phyloP scores from a whole-genome alignment of 2,329 filamentous ascomycete genomes.

The Colletotrichum sp. region DNA sequence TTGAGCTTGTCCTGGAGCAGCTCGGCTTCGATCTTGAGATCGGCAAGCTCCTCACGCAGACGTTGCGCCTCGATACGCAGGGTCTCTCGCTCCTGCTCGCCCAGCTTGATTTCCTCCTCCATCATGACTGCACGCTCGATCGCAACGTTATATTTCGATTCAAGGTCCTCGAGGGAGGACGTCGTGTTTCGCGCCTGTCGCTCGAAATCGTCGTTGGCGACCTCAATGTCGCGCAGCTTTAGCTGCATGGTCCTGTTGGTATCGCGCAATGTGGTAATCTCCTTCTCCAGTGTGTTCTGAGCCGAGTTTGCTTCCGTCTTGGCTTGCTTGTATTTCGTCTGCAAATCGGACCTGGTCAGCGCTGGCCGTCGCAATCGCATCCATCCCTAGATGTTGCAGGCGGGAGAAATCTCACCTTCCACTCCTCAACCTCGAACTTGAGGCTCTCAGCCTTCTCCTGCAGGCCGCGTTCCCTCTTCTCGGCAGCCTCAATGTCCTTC shows the following conservation, averaged over 20 bases:
- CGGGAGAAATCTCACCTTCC: constrained; percentile 70
- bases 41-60: constrained; percentile 86
- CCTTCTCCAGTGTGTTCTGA: constrained; percentile 89
- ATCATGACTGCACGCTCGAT: constrained; percentile 92
- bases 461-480: constrained; percentile 86
- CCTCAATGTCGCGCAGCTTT: constrained; percentile 90
- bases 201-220: constrained; percentile 98
- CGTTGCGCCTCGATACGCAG: constrained; percentile 91
- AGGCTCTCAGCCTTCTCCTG: constrained; percentile 87
- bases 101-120: constrained; percentile 91
- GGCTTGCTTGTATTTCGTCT: constrained; percentile 96
- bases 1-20: constrained; percentile 94
- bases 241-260: constrained; percentile 81
- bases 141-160: constrained; percentile 94
- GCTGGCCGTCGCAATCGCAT: not conserved
- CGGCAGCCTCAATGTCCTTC: constrained; percentile 92
- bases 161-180: constrained; percentile 93
- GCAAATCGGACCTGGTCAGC: constrained; percentile 21
- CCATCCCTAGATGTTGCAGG: not conserved
- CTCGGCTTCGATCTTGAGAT: constrained; percentile 93
- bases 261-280: constrained; percentile 91
- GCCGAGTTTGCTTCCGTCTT: constrained; percentile 86
- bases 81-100: constrained; percentile 88
- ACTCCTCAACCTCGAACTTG: constrained; percentile 92
- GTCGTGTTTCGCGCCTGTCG: constrained; percentile 94